Percentiles rank a stretch among this genome's conserved stretches.
These are phyloP conservation scores for Scutellaria barbata DNA, from an alignment of 257 asterid species.

Conservation along the genomic window DNA sequence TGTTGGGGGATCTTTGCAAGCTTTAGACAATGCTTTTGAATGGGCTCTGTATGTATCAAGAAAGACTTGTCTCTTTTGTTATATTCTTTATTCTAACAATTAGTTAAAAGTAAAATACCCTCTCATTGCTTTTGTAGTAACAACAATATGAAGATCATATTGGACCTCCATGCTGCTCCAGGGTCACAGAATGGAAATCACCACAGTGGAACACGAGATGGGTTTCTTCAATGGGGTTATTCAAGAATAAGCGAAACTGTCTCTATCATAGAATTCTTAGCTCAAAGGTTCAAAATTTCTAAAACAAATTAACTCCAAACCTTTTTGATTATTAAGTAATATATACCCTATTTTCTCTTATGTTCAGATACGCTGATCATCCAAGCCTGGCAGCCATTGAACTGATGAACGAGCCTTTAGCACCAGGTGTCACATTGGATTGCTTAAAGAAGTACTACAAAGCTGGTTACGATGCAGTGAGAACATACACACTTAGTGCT, in stretches of 20 bases:
- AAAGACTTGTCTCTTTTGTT: background rate
- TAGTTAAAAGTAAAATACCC: background rate
- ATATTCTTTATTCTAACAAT: background rate
- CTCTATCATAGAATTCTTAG: slow-evolving; percentile 52
- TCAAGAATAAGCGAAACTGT: slow-evolving; percentile 48
- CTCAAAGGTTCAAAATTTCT: slow-evolving; percentile 41
- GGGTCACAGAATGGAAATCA: slow-evolving; percentile 63
- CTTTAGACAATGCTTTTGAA: slow-evolving; percentile 47
- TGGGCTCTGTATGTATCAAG: slow-evolving; percentile 48
- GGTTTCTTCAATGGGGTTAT: slow-evolving; percentile 54
- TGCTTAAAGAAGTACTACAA: slow-evolving; percentile 44
- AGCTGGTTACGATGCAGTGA: slow-evolving; percentile 55
- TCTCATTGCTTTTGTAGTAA: slow-evolving; percentile 35
- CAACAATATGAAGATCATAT: slow-evolving; percentile 50
- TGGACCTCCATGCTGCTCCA: slow-evolving; percentile 57
- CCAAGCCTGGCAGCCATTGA: slow-evolving; percentile 55
- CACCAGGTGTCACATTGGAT: slow-evolving; percentile 45
- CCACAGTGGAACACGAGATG: slow-evolving; percentile 59
- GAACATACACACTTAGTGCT: slow-evolving; percentile 42
- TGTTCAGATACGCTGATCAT: slow-evolving; percentile 44
- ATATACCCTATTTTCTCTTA: background rate
- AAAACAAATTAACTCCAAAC: background rate
- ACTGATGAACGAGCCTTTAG: slow-evolving; percentile 52
- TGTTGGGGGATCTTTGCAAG: slow-evolving; percentile 53
- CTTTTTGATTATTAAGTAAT: too few relatives aligned